Evolutionary conservation across 2,329 filamentous ascomycete species (phyloP).

Genomic region (Trichoderma asperellum): DNA sequence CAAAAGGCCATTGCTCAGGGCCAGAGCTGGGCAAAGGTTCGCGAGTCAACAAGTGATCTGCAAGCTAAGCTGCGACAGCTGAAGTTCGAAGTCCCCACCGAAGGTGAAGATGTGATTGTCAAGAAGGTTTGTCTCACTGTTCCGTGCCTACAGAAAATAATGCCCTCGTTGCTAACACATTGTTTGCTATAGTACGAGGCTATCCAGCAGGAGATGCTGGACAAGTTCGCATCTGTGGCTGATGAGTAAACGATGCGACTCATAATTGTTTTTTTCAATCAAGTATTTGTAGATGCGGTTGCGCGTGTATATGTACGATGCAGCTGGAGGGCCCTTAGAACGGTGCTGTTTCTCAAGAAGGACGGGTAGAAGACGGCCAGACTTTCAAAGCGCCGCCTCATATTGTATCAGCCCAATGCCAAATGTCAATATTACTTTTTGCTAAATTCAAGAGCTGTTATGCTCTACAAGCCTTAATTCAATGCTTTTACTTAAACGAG

Average conservation of each 20-base stretch:
- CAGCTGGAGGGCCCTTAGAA: slow-evolving; percentile 38
- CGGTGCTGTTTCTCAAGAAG: slow-evolving; percentile 18
- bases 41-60: slow-evolving; percentile 85
- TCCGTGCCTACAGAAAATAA: neutral
- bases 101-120: slow-evolving; percentile 77
- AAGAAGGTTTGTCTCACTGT: slow-evolving; percentile 71
- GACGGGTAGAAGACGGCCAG: slow-evolving; percentile 33
- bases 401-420: slow-evolving; percentile 39
- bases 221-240: slow-evolving; percentile 95
- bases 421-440: slow-evolving; percentile 30
- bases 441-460: neutral
- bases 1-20: slow-evolving; percentile 94
- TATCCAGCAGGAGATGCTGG: slow-evolving; percentile 87
- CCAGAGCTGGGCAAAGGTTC: slow-evolving; percentile 88
- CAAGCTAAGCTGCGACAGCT: slow-evolving; percentile 84
- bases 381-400: slow-evolving; percentile 32
- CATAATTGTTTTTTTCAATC: neutral
- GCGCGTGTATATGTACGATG: slow-evolving; percentile 23
- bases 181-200: slow-evolving; percentile 74
- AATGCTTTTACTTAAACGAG: neutral
- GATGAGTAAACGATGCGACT: slow-evolving; percentile 72
- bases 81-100: slow-evolving; percentile 93
- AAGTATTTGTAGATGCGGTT: slow-evolving; percentile 29
- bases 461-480: neutral
- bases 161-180: slow-evolving; percentile 44